Evolutionary conservation across 495 filamentous ascomycete species (phyloP), one percentile per base, ranked within the genome.

Genomic region (Opeltia flavorubescens): DNA sequence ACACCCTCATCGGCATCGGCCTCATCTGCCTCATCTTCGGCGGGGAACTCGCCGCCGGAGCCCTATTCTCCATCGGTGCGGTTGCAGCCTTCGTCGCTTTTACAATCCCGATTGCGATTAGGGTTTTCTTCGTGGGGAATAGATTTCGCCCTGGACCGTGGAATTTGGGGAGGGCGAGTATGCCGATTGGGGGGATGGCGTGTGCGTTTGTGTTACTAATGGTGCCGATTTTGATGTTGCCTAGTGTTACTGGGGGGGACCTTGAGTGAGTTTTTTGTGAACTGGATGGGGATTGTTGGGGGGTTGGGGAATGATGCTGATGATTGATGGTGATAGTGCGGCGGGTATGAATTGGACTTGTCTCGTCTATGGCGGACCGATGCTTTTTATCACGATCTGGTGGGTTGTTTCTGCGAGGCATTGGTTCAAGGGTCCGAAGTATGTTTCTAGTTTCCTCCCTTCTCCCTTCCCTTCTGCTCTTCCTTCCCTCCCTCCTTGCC

Each of bases 351-450:
- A 85, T 50, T 86, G 82, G 82, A 88, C 83, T 4, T 70, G 67
- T 57, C 67, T 86, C 28, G 83, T 87, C 26, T 88, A 81, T 57
- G 83, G 80, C n/a, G 77, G 56, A 13, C 77, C 78, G 11, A 82
- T 81, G 78, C 30, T 77, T 7, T 60, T 69, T 4, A 70, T 83
- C 8, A 55, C 70, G 4, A 60, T 84, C 40, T 86, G 82, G 80
- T 88, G 81, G 72, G 60, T 80, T 52, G 65, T 86, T 27, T 75
- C 75, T 57, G 83, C 83, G 4, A 69, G 66, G 20, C 77, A 76
- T 50, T 86, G 83, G 83, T 88, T 88, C 61, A 82, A 76, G 50
- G 83, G 83, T 0, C 83, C 83, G 0, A 81, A 61, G 69, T 75
- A 50, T 9, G 23, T 46, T 18, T 2, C 20, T 43, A 1, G 12